Percentiles rank a stretch among this genome's conserved stretches.
These are phyloP conservation scores for Alternaria gaisen DNA, from an alignment of 2,329 filamentous ascomycete genomes.

Conservation along the genomic window DNA sequence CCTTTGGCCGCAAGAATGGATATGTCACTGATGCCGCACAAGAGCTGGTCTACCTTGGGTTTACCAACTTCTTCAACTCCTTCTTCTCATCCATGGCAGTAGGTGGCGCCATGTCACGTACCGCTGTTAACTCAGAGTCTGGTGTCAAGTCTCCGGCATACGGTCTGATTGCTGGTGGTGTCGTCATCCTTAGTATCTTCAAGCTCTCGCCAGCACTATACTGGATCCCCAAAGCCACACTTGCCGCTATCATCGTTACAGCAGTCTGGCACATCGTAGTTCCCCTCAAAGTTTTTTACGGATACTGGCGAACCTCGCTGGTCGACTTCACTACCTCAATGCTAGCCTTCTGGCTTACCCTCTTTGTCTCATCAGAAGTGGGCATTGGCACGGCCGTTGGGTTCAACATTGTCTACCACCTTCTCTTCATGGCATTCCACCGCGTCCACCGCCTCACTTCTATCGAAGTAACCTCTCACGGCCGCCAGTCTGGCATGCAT, in stretches of 20 bases:
- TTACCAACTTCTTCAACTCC: slow-evolving; percentile 70
- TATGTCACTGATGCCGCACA: slow-evolving; percentile 72
- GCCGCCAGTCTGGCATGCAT: slow-evolving; percentile 10
- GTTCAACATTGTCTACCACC: slow-evolving; percentile 59
- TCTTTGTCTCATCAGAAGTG: slow-evolving; percentile 68
- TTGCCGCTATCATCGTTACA: slow-evolving; percentile 72
- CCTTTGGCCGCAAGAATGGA: slow-evolving; percentile 68
- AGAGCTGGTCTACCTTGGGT: slow-evolving; percentile 70
- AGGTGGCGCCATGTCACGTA: slow-evolving; percentile 72
- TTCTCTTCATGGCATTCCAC: slow-evolving; percentile 67
- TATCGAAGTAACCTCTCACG: slow-evolving; percentile 22
- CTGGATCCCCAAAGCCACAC: slow-evolving; percentile 73
- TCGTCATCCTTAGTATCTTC: slow-evolving; percentile 70
- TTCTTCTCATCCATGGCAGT: slow-evolving; percentile 73
- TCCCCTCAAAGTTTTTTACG: slow-evolving; percentile 66
- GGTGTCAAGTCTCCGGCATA: slow-evolving; percentile 69
- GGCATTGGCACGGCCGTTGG: slow-evolving; percentile 68
- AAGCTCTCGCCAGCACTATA: slow-evolving; percentile 68
- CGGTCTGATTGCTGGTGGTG: slow-evolving; percentile 67
- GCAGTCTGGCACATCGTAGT: slow-evolving; percentile 70
- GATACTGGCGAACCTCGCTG: slow-evolving; percentile 71
- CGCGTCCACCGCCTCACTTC: slow-evolving; percentile 41
- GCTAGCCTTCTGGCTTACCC: slow-evolving; percentile 70
- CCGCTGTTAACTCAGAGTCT: slow-evolving; percentile 72
- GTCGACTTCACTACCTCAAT: slow-evolving; percentile 71